These are phyloP conservation scores for Aspergillus affinis DNA, from an alignment of 495 filamentous ascomycete genomes.

Conservation along the genomic window DNA sequence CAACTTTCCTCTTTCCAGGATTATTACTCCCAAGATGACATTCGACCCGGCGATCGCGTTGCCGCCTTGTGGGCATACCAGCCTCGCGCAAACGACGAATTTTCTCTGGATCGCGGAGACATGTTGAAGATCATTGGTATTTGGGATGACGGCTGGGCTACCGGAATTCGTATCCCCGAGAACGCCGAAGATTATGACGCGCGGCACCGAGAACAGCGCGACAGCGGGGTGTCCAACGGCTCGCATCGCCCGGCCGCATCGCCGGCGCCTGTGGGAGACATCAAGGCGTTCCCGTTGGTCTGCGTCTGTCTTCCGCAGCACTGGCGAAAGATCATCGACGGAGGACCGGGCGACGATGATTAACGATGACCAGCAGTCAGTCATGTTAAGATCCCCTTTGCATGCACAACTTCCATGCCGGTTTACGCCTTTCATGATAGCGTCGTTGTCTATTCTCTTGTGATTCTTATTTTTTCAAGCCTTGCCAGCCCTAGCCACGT, in stretches of 20 bases:
- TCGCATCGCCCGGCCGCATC: conserved; percentile 63
- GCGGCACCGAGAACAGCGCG: conserved; percentile 73
- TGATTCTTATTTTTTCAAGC: conserved; percentile 23
- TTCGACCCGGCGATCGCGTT: conserved; percentile 87
- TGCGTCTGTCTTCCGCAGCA: conserved; percentile 97
- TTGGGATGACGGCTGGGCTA: conserved; percentile 99
- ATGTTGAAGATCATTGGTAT: conserved; percentile 99
- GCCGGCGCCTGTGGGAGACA: conserved; percentile 72
- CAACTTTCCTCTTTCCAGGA: conserved; percentile 95
- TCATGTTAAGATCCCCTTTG: not conserved
- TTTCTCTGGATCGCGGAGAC: conserved; percentile 89
- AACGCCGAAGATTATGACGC: conserved; percentile 86
- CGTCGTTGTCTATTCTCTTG: conserved; percentile 25
- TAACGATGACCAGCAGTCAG: conserved; percentile 25
- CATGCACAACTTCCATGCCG: conserved; percentile 28
- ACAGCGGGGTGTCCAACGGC: conserved; percentile 89
- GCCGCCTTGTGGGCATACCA: conserved; percentile 95
- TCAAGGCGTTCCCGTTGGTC: conserved; percentile 97
- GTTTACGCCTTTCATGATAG: conserved; percentile 45
- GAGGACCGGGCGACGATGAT: conserved; percentile 46
- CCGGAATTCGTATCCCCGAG: conserved; percentile 79
- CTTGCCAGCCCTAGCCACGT: conserved; percentile 16
- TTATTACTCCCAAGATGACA: conserved; percentile 97
- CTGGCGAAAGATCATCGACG: conserved; percentile 96
- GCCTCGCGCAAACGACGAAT: conserved; percentile 90